phyloP scores from a whole-genome alignment of 371 early-diverging fungal species.

The Saksenaea vasiformis region DNA sequence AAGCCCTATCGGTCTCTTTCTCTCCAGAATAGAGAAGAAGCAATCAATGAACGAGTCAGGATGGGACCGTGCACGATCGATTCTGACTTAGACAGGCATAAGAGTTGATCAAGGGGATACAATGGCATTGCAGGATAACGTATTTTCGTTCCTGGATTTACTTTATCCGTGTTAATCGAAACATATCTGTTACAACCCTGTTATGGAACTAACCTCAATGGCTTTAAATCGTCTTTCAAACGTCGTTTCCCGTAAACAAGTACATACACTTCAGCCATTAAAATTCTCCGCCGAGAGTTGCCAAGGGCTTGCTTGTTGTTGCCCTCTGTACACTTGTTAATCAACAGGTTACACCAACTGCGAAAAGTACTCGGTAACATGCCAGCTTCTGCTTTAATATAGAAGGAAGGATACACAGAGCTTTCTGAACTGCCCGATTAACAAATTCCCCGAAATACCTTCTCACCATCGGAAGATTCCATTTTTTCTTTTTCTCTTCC shows the following conservation, averaged over 20 bases:
- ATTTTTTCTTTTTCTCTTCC: not conserved
- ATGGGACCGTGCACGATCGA: not conserved
- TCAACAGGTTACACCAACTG: not conserved
- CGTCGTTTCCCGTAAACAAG: no score
- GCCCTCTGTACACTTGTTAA: no score
- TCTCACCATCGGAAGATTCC: not conserved
- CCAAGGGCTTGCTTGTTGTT: no score
- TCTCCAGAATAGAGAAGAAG: not conserved
- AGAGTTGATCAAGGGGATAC: not conserved
- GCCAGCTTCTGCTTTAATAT: not conserved
- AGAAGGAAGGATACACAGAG: not conserved
- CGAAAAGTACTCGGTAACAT: not conserved
- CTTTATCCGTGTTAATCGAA: not conserved
- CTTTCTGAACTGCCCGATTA: not conserved
- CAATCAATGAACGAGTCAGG: not conserved
- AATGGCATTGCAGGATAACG: not conserved
- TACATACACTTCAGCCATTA: no score
- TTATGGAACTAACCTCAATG: not conserved
- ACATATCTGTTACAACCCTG: not conserved
- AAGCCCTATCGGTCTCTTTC: not conserved
- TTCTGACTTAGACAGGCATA: not conserved
- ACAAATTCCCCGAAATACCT: not conserved
- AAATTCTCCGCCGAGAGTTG: no score
- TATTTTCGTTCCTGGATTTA: not conserved
- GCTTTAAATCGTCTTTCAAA: no score